A percentile compares a stretch with the other conserved stretches of the same genome.
phyloP scores from a whole-genome alignment of 768 basidiomycete genomes.

The Daedaleopsis sinensis region DNA sequence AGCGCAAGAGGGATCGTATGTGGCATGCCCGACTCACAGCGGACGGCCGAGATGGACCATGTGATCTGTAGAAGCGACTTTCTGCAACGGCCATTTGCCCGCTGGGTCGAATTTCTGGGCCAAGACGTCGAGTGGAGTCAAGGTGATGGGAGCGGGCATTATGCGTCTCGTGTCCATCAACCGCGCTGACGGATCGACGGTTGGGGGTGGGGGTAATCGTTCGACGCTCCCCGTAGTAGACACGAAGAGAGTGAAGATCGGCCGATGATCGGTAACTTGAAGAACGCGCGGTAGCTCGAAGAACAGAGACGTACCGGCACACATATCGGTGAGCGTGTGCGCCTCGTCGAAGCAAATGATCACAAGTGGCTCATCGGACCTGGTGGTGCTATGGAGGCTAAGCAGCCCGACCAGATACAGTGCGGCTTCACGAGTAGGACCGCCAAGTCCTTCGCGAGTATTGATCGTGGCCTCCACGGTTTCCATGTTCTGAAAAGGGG shows the following conservation, averaged over 20 bases:
- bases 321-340: background rate
- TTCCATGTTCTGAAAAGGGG: too few relatives aligned
- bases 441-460: background rate
- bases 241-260: background rate
- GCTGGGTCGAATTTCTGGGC: constrained; percentile 10
- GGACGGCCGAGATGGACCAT: constrained; percentile 30
- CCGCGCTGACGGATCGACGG: constrained; percentile 9
- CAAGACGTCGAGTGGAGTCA: constrained; percentile 31
- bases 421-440: background rate
- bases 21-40: constrained; percentile 29
- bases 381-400: background rate
- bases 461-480: too few relatives aligned
- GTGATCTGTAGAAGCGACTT: constrained; percentile 21
- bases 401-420: background rate
- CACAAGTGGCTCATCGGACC: background rate
- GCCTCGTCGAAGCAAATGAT: background rate
- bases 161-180: constrained; percentile 11
- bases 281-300: background rate
- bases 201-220: constrained; percentile 7
- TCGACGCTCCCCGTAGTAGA: constrained; percentile 27
- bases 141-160: constrained; percentile 21
- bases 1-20: background rate
- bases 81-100: constrained; percentile 12
- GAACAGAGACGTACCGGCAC: background rate
- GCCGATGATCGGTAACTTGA: background rate